These are phyloP conservation scores for Colletotrichum ledebouriae DNA, from an alignment of 2,329 filamentous ascomycete genomes.

Conservation along the genomic window DNA sequence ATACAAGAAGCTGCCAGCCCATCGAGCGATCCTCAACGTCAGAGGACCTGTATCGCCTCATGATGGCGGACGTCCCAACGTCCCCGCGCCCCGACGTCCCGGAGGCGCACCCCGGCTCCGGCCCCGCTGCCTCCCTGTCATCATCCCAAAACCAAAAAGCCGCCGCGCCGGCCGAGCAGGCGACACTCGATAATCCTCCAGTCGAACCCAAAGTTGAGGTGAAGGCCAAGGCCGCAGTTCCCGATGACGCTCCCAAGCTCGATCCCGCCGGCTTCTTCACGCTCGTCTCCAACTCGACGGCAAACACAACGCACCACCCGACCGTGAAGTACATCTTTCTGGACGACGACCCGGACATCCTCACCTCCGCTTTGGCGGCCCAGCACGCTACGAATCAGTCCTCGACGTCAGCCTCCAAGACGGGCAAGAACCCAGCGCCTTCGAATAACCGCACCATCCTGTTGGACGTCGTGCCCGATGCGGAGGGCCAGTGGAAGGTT, in stretches of 20 bases:
- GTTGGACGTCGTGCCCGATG: constrained; percentile 64
- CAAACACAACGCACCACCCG: constrained; percentile 83
- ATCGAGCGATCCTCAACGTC: constrained; percentile 3
- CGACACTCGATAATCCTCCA: neutral
- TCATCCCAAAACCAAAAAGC: constrained; percentile 30
- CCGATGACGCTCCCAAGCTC: constrained; percentile 28
- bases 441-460: constrained; percentile 62
- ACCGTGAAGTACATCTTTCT: constrained; percentile 92
- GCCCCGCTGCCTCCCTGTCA: constrained; percentile 14
- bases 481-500: constrained; percentile 65
- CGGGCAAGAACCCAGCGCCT: constrained; percentile 41
- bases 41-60: constrained; percentile 20
- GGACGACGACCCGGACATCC: constrained; percentile 86
- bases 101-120: constrained; percentile 8
- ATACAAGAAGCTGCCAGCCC: neutral
- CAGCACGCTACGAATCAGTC: constrained; percentile 46
- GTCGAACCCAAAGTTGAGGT: neutral
- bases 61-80: constrained; percentile 37
- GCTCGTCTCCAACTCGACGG: constrained; percentile 81
- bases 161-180: neutral
- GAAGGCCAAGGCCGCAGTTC: neutral
- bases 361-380: constrained; percentile 73
- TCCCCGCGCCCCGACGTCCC: constrained; percentile 31
- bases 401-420: constrained; percentile 46
- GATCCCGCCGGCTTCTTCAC: constrained; percentile 73